Evolutionary conservation across 352 stramenopile genomes (phyloP).

Genomic region (Thalassiosira livingstoniorum): DNA sequence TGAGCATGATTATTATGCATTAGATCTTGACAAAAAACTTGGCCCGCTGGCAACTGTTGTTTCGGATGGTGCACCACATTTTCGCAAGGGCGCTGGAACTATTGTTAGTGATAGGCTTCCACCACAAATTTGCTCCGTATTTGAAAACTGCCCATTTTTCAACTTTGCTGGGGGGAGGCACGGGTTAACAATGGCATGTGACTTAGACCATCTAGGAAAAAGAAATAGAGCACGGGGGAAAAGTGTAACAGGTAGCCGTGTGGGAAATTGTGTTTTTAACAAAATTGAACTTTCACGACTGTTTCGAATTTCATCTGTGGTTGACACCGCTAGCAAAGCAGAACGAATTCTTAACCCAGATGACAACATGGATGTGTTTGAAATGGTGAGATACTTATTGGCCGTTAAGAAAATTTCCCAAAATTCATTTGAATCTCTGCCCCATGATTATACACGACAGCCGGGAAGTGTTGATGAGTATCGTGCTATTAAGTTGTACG

Average conservation of each 20-base stretch:
- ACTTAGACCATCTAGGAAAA: slow-evolving; percentile 31
- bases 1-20: neutral
- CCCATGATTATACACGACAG: neutral
- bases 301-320: neutral
- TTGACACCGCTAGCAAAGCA: slow-evolving; percentile 6
- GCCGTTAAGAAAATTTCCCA: slow-evolving; percentile 8
- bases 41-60: neutral
- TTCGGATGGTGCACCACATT: slow-evolving; percentile 20
- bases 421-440: neutral
- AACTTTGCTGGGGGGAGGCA: slow-evolving; percentile 13
- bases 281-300: slow-evolving; percentile 11
- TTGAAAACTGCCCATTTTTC: slow-evolving; percentile 1
- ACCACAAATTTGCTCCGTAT: neutral
- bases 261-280: slow-evolving; percentile 9
- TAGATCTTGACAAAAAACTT: neutral
- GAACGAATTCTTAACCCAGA: slow-evolving; percentile 23
- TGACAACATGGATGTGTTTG: slow-evolving; percentile 24
- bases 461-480: neutral
- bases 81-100: slow-evolving; percentile 18
- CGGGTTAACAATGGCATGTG: slow-evolving; percentile 1
- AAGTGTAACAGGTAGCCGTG: neutral
- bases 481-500: slow-evolving; percentile 6
- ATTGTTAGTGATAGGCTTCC: neutral
- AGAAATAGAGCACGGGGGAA: slow-evolving; percentile 19
- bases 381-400: slow-evolving; percentile 20